Base-by-base conservation (phyloP, 805 yeast species). In the Scheffersomyces stipitis region DNA sequence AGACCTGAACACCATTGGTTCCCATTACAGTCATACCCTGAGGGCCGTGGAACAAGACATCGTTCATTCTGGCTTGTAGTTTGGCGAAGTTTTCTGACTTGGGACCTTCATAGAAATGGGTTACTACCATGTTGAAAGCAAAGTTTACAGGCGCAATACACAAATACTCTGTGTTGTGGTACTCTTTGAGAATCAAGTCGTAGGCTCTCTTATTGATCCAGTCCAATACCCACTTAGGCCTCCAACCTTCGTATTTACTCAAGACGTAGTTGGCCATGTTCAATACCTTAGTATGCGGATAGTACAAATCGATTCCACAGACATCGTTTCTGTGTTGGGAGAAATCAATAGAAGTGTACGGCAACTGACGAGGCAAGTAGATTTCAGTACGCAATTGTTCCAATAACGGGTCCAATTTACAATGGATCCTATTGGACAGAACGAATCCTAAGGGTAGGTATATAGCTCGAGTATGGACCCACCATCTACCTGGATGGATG, bases 381-480 rank as follows among this genome's bases (percentile, higher is more conserved):
- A 93, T 81, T 58, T 93, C 99, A 4, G 56, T 40, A 51, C 99
- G 67, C n/a, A 93, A 60, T 34, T 76, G 78, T 42, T 58, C 56
- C 29, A 93, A 61, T 20, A 93, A 61, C 0, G 86, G 83, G 43
- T 79, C 83, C 36, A 83, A 49, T 4, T 72, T 76, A 51, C 88
- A 82, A 37, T 71, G 65, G 26, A 73, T 67, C 38, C 65, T 64
- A 20, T 74, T 70, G 33, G 86, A 67, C 10, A 84, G 78, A 6
- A 93, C 57, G 57, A 91, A 93, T 13, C 96, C 91, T 51, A 91
- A 66, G 0, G 98, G 90, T 23, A 86, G 60, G 52, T 90, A 93
- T 15, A 93, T 86, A 1, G 93, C 96, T 38, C 99, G 71, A 0
- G 97, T 90, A 54, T 93, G 99, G 15, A 91, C 96, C 99, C 99